Conservation (phyloP, 768 basidiomycete genomes). For the Holtermannia corniformis region DNA sequence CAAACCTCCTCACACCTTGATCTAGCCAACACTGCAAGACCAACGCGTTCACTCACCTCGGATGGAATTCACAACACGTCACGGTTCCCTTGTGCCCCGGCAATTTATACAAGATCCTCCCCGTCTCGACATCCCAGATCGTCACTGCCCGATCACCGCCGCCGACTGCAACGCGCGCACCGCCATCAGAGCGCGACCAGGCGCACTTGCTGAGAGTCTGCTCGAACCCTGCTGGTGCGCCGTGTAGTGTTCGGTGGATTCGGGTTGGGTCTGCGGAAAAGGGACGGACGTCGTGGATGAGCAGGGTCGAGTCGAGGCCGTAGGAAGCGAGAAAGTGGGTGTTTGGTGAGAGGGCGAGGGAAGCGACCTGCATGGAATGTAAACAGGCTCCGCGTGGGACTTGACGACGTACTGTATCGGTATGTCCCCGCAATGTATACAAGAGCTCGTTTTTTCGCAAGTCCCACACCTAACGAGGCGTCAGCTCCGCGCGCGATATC, state of each 20-base stretch:
- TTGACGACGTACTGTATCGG: slow-evolving; percentile 54
- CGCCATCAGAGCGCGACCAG: slow-evolving; percentile 59
- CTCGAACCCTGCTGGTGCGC: slow-evolving; percentile 92
- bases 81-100: slow-evolving; percentile 97
- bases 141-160: slow-evolving; percentile 45
- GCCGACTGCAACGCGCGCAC: slow-evolving; percentile 42
- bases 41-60: slow-evolving; percentile 58
- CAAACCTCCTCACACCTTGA: neutral
- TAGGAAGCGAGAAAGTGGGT: slow-evolving; percentile 81
- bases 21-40: neutral
- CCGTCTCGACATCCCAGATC: slow-evolving; percentile 42
- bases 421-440: slow-evolving; percentile 71
- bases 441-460: slow-evolving; percentile 73
- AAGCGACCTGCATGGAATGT: slow-evolving; percentile 51
- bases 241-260: slow-evolving; percentile 59
- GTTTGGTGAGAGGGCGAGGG: slow-evolving; percentile 81
- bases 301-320: slow-evolving; percentile 74
- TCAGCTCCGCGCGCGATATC: neutral
- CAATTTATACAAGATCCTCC: slow-evolving; percentile 45
- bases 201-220: slow-evolving; percentile 69
- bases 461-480: slow-evolving; percentile 58
- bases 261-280: slow-evolving; percentile 79
- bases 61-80: slow-evolving; percentile 90
- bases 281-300: slow-evolving; percentile 87
- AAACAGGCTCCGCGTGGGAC: neutral